Evolutionary conservation across 345 rosid genomes (phyloP), one percentile per base, ranked within the genome.

Genomic region (Syzygium aromaticum): DNA sequence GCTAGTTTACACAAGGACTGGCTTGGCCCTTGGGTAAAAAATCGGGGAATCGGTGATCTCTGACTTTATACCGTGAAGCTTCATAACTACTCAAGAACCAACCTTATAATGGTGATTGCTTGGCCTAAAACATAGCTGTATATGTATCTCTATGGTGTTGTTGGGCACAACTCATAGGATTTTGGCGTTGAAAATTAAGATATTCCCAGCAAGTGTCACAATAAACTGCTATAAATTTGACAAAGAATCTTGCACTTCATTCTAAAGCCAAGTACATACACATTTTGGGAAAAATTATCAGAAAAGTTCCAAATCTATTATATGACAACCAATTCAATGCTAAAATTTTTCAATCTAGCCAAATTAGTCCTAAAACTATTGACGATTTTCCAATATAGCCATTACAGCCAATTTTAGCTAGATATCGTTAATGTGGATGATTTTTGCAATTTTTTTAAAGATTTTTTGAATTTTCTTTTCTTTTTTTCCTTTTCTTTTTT

Each of bases 271-370:
- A 52, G 53, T 6, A 52, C 16, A 14, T 52, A 5, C 53, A 52
- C 15, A 52, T 52, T 52, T 52, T 59, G 14, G 7, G 30, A 15
- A 59, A 59, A 59, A 59, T 59, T 59, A 0, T 59, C 15, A 13
- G 27, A 25, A 1, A 59, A 25, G 30, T 4, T 27, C 12, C 11
- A 27, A 59, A 27, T 59, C n/a, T 12, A 59, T 59, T 27, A 27
- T 59, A 59, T 0, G 2, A 12, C 0, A 28, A 28, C 16, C 3
- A 59, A 59, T 59, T 59, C 1, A 2, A 0, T 5, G 0, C 2
- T 59, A 11, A 27, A 59, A 2, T 2, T 57, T 57, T 57, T 57
- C 15, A 25, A 10, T 25, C 25, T 57, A 25, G n/a, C 6, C 15
- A 59, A 59, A 25, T 59, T 11, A 27, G 13, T 27, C 3, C 14